Base-by-base conservation (phyloP, 805 yeast genomes). In the Saccharomycopsis microspora region DNA sequence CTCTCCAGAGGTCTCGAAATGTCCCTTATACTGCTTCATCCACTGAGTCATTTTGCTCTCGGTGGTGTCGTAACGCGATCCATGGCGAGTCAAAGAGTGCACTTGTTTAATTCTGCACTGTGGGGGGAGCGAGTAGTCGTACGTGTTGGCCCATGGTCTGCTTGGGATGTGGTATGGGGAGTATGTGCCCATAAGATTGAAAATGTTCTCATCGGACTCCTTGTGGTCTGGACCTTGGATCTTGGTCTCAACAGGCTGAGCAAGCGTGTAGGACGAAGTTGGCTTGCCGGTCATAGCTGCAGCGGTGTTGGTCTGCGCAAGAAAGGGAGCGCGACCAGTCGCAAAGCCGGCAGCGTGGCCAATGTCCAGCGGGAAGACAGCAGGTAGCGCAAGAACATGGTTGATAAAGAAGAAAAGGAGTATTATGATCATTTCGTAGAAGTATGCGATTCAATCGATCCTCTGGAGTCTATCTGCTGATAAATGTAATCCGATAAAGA, bases 41-140 rank as follows among this genome's bases (percentile, higher is more conserved):
- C 48, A 47, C 8, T 55, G 49, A 11, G 61, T 54, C 29, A 59
- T 64, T 3, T 69, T 64, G n/a, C 67, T 64, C 3, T 55, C 60
- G 3, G 83, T 72, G 10, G n/a, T n/a, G 3, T 86, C 87, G 57
- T 69, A 83, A 54, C 95, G 68, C 61, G 85, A 93, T 27, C 90
- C 94, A 58, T 86, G 94, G 58, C 95, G 73, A 55, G 80, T 78
- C 45, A 82, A 64, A 28, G 83, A 63, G 55, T 82, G 87, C 6
- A 82, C 85, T 61, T 83, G 90, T 55, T 75, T 76, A 47, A 80
- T 66, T 4, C 62, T 56, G 61, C 85, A 80, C 41, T 66, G 66
- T 5, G 61, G 65, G 41, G 58, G 56, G 36, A 54, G 45, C 4
- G 44, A 51, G 29, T 52, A 55, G 36, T 55, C 55, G n/a, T 9